Base-by-base conservation (phyloP, 177 flowering plant species). In the Tripterygium wilfordii region DNA sequence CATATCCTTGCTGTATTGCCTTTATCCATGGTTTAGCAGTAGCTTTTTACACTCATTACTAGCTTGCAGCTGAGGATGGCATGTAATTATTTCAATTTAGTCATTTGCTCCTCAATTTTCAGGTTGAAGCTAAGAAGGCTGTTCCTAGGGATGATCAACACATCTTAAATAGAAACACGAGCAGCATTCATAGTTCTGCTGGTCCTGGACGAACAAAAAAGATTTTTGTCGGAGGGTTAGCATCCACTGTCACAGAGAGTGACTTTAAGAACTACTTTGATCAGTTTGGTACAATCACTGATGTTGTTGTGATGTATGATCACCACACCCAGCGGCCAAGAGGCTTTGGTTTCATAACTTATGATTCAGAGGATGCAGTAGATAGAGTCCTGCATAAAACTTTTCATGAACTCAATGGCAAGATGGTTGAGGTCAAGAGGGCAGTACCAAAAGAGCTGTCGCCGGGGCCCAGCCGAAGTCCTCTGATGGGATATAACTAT, bases 121-220 rank as follows among this genome's bases (percentile, higher is more conserved):
- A 85, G 94, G 89, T 85, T 54, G 94, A 85, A 67, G 94, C 94
- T 23, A 85, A 85, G 72, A 85, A 82, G 61, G 94, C 94, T 52
- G 94, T 85, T 56, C 89, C 94, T 12, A 70, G 84, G 61, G 89
- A 85, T 51, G 94, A 85, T 66, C 94, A 85, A 36, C 77, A 78
- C 42, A 68, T 66, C 54, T 41, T 74, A 35, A 76, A 64, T 51
- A 70, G 89, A 54, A 76, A 24, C 63, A 66, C 26, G 35, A 50
- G 65, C 41, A 65, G 60, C 53, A 53, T 67, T 48, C 79, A 76
- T 58, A 79, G 85, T 45, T 82, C 89, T 39, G 83, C 89, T 9
- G 77, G 79, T 28, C 83, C 75, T 36, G 78, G 78, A 36, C 80
- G 82, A 27, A 78, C 87, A 7, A 82, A 72, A 61, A 85, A 85